Percentiles rank a stretch among this genome's conserved stretches.
Evolutionary conservation across 176 grass and related monocot species (phyloP).

Genomic region (Aechmea fasciata): DNA sequence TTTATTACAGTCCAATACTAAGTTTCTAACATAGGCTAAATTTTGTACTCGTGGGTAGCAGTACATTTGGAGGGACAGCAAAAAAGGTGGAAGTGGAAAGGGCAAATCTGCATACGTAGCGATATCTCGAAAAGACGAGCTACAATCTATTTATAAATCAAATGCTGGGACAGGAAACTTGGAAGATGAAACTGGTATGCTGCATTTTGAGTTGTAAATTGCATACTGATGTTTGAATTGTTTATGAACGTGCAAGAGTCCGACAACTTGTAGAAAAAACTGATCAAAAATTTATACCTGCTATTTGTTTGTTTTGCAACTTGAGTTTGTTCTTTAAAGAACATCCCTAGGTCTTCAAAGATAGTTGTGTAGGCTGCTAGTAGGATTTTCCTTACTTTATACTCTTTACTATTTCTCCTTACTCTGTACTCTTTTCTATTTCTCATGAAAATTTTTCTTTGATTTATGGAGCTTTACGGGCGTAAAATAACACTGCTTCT

Average conservation of each 20-base stretch:
- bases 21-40: neutral
- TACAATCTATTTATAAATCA: slow-evolving; percentile 12
- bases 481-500: neutral
- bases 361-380: too few species aligned
- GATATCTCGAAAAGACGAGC: slow-evolving; percentile 16
- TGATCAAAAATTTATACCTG: too few species aligned
- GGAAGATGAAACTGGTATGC: slow-evolving; percentile 14
- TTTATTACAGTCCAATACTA: neutral
- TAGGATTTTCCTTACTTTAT: too few species aligned
- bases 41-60: neutral
- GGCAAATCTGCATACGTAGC: slow-evolving; percentile 14
- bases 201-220: slow-evolving; percentile 1
- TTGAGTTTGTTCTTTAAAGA: too few species aligned
- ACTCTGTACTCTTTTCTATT: neutral
- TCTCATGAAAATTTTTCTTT: neutral
- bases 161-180: slow-evolving; percentile 6
- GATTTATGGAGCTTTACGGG: neutral
- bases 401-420: neutral
- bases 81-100: slow-evolving; percentile 1
- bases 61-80: slow-evolving; percentile 21
- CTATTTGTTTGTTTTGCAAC: too few species aligned
- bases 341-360: too few species aligned
- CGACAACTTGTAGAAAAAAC: too few species aligned
- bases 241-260: neutral
- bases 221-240: neutral